phyloP scores from a whole-genome alignment of 768 basidiomycete species.

The Lentinula sp. region DNA sequence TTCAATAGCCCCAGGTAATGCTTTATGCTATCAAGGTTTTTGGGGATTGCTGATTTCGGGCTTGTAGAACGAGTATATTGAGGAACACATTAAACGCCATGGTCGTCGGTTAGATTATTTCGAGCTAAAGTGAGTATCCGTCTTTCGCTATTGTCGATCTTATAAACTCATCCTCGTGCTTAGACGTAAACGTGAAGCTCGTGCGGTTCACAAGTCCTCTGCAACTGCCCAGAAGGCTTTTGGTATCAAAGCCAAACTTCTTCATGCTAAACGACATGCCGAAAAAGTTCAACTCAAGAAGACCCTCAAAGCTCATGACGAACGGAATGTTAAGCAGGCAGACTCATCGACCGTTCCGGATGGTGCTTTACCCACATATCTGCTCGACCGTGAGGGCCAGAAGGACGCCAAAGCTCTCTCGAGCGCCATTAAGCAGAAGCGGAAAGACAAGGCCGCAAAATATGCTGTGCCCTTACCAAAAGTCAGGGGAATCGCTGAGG shows the following conservation, averaged over 20 bases:
- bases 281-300: conserved; percentile 99
- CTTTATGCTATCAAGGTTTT: not conserved
- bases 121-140: conserved; percentile 75
- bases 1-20: conserved; percentile 59
- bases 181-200: conserved; percentile 81
- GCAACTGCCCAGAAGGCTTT: conserved; percentile 88
- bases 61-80: conserved; percentile 94
- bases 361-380: conserved; percentile 89
- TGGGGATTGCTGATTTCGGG: not conserved
- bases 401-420: conserved; percentile 96
- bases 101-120: conserved; percentile 94
- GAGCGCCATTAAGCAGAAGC: conserved; percentile 94
- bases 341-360: conserved; percentile 80
- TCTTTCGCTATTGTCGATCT: conserved; percentile 3
- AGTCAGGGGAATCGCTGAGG: conserved; percentile 96
- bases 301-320: conserved; percentile 99
- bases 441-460: conserved; percentile 98
- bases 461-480: conserved; percentile 96
- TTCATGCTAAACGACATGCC: conserved; percentile 92
- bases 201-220: conserved; percentile 72
- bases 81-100: conserved; percentile 97
- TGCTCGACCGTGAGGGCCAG: conserved; percentile 96
- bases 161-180: not conserved
- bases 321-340: conserved; percentile 94
- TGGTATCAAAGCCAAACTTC: conserved; percentile 96